Evolutionary conservation across 306 rosid genomes (phyloP).

Genomic region (Vicia sativa): DNA sequence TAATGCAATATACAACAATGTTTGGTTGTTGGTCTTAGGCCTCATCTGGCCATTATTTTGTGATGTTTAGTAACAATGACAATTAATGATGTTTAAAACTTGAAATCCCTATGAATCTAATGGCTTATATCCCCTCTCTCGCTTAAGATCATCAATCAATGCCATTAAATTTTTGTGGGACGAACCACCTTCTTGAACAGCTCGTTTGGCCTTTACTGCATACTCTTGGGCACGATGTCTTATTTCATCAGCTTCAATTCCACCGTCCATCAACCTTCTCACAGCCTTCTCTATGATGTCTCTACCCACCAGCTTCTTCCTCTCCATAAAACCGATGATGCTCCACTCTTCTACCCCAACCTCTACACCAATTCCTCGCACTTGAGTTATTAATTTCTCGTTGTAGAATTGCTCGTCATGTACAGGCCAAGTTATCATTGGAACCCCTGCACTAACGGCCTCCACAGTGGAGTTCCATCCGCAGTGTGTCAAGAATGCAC

Average conservation of each 20-base stretch:
- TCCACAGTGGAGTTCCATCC: constrained; percentile 41
- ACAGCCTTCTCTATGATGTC: constrained; percentile 41
- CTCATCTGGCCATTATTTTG: not conserved
- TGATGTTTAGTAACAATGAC: not conserved
- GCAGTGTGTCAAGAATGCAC: constrained; percentile 33
- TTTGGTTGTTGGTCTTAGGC: not conserved
- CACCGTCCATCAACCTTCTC: constrained; percentile 42
- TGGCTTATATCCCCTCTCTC: not conserved
- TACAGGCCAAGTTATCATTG: constrained; percentile 42
- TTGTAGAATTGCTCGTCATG: constrained; percentile 40
- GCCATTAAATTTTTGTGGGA: constrained; percentile 29
- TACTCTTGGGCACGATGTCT: constrained; percentile 14
- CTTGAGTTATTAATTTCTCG: constrained; percentile 37
- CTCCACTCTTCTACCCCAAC: constrained; percentile 47
- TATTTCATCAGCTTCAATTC: constrained; percentile 34
- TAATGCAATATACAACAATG: constrained; percentile 2
- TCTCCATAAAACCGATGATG: not conserved
- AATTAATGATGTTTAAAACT: not conserved
- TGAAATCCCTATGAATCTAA: constrained; percentile 1
- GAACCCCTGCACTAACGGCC: constrained; percentile 30
- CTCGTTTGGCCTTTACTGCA: constrained; percentile 32
- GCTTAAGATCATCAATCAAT: constrained; percentile 35
- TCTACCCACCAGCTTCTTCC: constrained; percentile 17
- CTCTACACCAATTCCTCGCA: constrained; percentile 44
- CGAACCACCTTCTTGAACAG: constrained; percentile 35